Evolutionary conservation across 805 yeast species (phyloP).

Genomic region (Metschnikowia lunata): DNA sequence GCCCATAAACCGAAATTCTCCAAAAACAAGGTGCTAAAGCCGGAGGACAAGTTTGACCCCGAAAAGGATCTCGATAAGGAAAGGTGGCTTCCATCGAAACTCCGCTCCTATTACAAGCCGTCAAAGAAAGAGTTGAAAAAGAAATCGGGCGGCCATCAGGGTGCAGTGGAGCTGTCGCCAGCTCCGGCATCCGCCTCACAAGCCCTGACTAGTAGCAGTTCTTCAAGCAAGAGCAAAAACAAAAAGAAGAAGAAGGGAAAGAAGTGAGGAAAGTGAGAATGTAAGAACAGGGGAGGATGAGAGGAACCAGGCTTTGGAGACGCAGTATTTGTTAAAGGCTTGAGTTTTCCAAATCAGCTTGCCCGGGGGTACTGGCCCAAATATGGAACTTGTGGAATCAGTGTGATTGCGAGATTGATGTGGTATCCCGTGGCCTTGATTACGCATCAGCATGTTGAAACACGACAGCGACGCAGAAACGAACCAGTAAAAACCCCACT

Average conservation of each 20-base stretch:
- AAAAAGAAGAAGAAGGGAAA: slow-evolving; percentile 19
- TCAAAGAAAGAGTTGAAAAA: slow-evolving; percentile 32
- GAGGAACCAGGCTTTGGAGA: no score
- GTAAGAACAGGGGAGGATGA: no score
- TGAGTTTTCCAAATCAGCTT: no score
- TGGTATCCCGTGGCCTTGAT: no score
- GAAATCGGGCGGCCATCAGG: slow-evolving; percentile 17
- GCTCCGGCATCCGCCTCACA: slow-evolving; percentile 22
- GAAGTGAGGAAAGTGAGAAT: slow-evolving; percentile 11
- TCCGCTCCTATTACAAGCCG: slow-evolving; percentile 78
- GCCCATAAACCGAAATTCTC: slow-evolving; percentile 18
- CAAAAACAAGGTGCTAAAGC: slow-evolving; percentile 12
- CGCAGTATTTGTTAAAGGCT: no score
- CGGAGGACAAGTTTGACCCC: slow-evolving; percentile 11
- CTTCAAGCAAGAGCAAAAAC: slow-evolving; percentile 19
- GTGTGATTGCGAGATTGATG: no score
- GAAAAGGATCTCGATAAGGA: slow-evolving; percentile 45
- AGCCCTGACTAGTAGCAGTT: slow-evolving; percentile 6
- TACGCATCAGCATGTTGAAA: no score
- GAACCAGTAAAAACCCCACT: no score
- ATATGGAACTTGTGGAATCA: no score
- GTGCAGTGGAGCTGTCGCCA: slow-evolving; percentile 17
- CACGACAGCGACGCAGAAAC: no score
- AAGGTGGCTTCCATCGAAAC: slow-evolving; percentile 89
- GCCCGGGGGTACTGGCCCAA: no score